These are phyloP conservation scores for Verticillium klebahnii DNA, from an alignment of 2,329 filamentous ascomycete genomes.

Conservation along the genomic window DNA sequence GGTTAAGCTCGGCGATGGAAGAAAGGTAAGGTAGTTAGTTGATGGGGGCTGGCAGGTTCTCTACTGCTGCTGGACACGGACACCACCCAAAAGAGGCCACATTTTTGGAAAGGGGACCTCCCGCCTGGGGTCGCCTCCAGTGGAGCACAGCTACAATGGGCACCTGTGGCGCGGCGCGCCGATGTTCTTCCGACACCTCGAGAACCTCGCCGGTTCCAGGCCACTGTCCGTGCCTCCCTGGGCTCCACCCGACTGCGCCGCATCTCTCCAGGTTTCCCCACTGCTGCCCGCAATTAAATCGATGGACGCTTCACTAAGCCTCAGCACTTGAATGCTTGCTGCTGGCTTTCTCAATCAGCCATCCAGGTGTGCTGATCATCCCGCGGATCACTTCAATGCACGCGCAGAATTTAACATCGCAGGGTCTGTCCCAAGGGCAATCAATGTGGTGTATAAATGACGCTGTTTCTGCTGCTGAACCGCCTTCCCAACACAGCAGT, in stretches of 20 bases:
- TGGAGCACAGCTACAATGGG: neutral
- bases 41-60: neutral
- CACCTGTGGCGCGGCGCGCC: neutral
- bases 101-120: slow-evolving; percentile 3
- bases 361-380: too few relatives aligned
- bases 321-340: neutral
- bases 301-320: neutral
- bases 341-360: neutral
- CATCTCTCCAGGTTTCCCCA: neutral
- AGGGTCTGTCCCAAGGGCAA: neutral
- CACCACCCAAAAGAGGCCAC: slow-evolving; percentile 5
- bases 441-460: slow-evolving; percentile 5
- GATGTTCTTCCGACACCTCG: neutral
- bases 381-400: neutral
- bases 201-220: neutral
- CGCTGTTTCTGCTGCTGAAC: neutral
- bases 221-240: neutral
- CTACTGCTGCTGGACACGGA: neutral
- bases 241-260: neutral
- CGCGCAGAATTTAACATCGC: too few relatives aligned
- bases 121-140: neutral
- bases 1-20: slow-evolving; percentile 1
- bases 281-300: neutral
- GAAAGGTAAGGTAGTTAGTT: neutral
- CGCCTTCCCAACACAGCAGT: neutral